Base-by-base conservation (phyloP, 768 basidiomycete genomes). In the Boletus fagicola region DNA sequence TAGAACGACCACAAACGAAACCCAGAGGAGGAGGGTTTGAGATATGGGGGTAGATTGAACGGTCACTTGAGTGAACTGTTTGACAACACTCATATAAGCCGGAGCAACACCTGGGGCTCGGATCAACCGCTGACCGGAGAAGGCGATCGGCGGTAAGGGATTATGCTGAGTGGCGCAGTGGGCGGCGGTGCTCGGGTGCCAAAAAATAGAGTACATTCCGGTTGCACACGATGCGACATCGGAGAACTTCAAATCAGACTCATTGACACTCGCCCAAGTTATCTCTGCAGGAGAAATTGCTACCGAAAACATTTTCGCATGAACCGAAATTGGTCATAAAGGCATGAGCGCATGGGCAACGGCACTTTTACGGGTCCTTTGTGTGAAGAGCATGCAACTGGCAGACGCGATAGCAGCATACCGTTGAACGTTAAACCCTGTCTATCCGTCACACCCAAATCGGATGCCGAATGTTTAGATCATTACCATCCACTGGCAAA, bases 51-150 rank as follows among this genome's bases (percentile, higher is more conserved):
- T 13, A 49, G 39, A 39, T 40, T 8, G 16, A 40, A 18, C 22
- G 31, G 42, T 39, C 51, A 57, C 51, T 45, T 46, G 26, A 46
- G 12, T 15, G 39, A 40, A 36, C 35, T 6, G 39, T 45, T n/a
- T 47, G 40, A 30, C 26, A 38, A 49, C 31, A 53, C 33, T 57
- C 22, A 57, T 58, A 63, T 58, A 61, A 51, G 50, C 58, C 10
- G 7, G 39, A 40, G 39, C n/a, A 40, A n/a, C 39, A 40, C 39
- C 10, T 40, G 18, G 39, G 35, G 0, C 22, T 5, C 59, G 59
- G 16, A 31, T 35, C 15, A 49, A 51, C 36, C 22, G 28, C 38
- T 45, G 43, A 54, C 33, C 56, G 57, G 53, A 57, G 31, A 53
- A 57, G 56, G 45, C 45, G 40, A 51, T 42, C 43, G 47, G 44